Evolutionary conservation across 495 filamentous ascomycete species (phyloP), one percentile per base, ranked within the genome.

Genomic region (Xylaria bambusicola): DNA sequence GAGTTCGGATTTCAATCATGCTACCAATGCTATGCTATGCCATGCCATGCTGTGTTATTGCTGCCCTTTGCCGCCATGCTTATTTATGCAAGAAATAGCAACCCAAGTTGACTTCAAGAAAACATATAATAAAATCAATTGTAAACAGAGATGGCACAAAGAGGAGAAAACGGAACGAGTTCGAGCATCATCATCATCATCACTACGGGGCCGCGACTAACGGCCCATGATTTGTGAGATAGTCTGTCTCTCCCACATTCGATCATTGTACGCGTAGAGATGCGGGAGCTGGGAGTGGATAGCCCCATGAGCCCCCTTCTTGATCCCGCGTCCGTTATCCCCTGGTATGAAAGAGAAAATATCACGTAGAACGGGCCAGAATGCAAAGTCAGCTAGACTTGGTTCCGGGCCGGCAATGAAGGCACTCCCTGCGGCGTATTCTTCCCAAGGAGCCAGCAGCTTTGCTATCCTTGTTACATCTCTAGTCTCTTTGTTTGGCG

Each of bases 301-400:
- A 20, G 6, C 15, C 15, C 18, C n/a, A n/a, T n/a, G n/a, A n/a
- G n/a, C n/a, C n/a, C n/a, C n/a, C n/a, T n/a, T n/a, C n/a, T n/a
- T n/a, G n/a, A n/a, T 23, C 7, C 2, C 20, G 3, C 24, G 10
- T 12, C 35, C 38, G 2, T 18, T 33, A 7, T 55, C 23, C 6
- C 7, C 23, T 18, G 29, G 29, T 33, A 15, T 3, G 15, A 15
- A 38, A 38, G 36, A 35, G 20, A 83, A 72, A 9, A 90, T 80
- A 27, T 86, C 80, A 49, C 86, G 70, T 40, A 93, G 71, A 9
- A 90, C 78, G 0, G 90, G 89, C 86, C 86, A 92, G 9, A 90
- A 73, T 0, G 84, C 83, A 64, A 84, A 91, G 68, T 93, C 90
- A 9, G 85, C 88, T 15, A 90, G 76, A 2, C 80, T 79, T 15